phyloP scores from a whole-genome alignment of 352 stramenopile genomes.

The Poterioochromonas sp. region DNA sequence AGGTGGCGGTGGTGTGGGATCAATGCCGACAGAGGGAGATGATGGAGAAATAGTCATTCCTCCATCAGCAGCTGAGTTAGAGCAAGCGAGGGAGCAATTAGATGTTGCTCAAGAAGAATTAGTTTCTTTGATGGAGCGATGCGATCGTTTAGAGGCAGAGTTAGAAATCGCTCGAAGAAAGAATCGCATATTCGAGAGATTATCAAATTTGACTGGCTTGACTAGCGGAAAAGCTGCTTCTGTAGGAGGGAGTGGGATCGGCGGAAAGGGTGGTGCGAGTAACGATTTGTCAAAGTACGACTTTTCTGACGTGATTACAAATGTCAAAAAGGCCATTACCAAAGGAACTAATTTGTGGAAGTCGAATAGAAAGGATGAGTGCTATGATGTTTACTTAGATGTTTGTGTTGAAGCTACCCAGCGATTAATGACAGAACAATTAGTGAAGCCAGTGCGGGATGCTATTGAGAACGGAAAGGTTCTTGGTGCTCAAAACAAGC shows the following conservation, averaged over 20 bases:
- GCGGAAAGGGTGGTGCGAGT: neutral
- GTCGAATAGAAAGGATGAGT: constrained; percentile 21
- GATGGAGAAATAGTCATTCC: constrained; percentile 2
- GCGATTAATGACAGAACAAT: neutral
- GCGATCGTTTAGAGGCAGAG: constrained; percentile 2
- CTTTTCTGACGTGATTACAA: neutral
- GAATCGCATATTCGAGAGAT: neutral
- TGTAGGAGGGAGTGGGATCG: neutral
- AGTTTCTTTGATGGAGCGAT: neutral
- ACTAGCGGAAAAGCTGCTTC: neutral
- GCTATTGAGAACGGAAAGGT: neutral
- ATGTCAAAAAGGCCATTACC: constrained; percentile 22
- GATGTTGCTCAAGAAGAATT: constrained; percentile 31
- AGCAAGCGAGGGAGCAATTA: neutral
- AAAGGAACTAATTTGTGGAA: constrained; percentile 35
- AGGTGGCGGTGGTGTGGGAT: neutral
- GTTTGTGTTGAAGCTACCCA: neutral
- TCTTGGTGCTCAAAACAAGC: constrained; percentile 26
- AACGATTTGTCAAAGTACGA: neutral
- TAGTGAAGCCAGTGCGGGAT: constrained; percentile 2
- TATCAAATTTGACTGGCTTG: neutral
- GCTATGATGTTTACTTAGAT: constrained; percentile 29
- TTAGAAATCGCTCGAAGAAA: constrained; percentile 25
- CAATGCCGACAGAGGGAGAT: no score
- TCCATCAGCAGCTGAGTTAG: constrained; percentile 4